Conservation (phyloP, 108 stramenopile species). For the Epipyxis sp. region DNA sequence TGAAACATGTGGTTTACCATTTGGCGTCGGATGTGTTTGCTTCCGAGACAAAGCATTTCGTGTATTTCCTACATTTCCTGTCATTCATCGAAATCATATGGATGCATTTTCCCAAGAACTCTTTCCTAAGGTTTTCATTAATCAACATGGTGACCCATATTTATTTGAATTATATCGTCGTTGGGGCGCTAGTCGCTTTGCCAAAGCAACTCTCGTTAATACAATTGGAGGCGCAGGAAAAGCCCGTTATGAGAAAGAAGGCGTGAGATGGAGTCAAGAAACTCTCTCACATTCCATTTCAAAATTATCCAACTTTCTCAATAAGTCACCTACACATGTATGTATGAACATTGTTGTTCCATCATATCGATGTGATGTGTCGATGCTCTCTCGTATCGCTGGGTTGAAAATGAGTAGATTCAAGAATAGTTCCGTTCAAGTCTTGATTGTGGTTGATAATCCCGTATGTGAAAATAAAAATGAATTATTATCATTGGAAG, state of each 20-base stretch:
- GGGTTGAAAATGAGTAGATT: too few relatives aligned
- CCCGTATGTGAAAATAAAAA: too few relatives aligned
- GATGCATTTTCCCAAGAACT: conserved; percentile 47
- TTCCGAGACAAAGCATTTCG: conserved; percentile 46
- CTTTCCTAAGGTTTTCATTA: too few relatives aligned
- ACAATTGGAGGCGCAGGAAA: conserved; percentile 44
- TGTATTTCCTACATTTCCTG: conserved; percentile 53
- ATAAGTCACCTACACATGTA: too few relatives aligned
- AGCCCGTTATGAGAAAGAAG: conserved; percentile 42
- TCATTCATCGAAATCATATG: conserved; percentile 46
- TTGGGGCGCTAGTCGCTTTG: conserved; percentile 34
- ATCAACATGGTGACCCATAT: conserved; percentile 49
- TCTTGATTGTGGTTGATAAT: conserved; percentile 51
- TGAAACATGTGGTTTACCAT: neutral
- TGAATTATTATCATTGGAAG: too few relatives aligned
- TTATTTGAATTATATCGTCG: conserved; percentile 51
- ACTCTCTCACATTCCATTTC: conserved; percentile 36
- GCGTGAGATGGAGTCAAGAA: conserved; percentile 38
- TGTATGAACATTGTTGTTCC: conserved; percentile 63
- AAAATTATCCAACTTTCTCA: conserved; percentile 28
- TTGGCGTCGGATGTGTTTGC: conserved; percentile 35
- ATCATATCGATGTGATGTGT: conserved; percentile 46
- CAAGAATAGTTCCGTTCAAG: conserved; percentile 46
- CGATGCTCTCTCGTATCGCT: conserved; percentile 49
- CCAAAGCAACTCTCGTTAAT: conserved; percentile 44